Conservation (phyloP, 2,329 filamentous ascomycete genomes). For the Penicillium sp. region DNA sequence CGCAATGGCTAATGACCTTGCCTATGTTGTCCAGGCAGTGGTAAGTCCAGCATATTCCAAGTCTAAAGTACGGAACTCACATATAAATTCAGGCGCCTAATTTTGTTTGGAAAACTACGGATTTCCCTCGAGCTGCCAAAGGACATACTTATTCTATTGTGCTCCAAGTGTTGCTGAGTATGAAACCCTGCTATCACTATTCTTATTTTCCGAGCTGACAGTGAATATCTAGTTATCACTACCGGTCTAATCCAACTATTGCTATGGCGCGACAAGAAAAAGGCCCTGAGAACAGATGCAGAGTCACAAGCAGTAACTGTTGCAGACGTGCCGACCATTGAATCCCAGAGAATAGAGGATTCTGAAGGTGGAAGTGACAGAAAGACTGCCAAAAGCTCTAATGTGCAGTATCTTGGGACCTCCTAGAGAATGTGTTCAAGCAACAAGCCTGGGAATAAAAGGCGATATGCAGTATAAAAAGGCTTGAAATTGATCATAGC, state of each 20-base stretch:
- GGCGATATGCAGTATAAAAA: no score
- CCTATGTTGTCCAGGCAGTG: constrained; percentile 38
- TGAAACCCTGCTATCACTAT: constrained; percentile 11
- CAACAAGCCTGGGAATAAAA: no score
- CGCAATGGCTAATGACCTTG: constrained; percentile 35
- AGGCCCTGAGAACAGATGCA: background rate
- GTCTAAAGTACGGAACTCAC: background rate
- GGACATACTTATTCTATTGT: constrained; percentile 43
- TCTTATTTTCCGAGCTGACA: background rate
- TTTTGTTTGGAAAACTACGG: constrained; percentile 47
- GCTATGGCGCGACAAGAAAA: constrained; percentile 4
- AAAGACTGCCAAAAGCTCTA: background rate
- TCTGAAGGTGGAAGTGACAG: background rate
- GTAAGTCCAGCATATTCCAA: constrained; percentile 9
- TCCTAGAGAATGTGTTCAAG: background rate
- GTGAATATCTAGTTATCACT: background rate
- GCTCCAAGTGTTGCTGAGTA: constrained; percentile 38
- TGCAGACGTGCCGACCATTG: background rate
- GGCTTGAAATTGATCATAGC: no score
- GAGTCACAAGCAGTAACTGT: background rate
- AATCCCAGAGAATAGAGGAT: background rate
- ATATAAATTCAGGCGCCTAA: constrained; percentile 31
- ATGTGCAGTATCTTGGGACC: background rate
- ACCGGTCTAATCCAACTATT: constrained; percentile 4
- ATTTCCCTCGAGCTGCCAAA: constrained; percentile 40